Evolutionary conservation across 805 yeast species (phyloP).

Genomic region (Saturnispora gosingensis): DNA sequence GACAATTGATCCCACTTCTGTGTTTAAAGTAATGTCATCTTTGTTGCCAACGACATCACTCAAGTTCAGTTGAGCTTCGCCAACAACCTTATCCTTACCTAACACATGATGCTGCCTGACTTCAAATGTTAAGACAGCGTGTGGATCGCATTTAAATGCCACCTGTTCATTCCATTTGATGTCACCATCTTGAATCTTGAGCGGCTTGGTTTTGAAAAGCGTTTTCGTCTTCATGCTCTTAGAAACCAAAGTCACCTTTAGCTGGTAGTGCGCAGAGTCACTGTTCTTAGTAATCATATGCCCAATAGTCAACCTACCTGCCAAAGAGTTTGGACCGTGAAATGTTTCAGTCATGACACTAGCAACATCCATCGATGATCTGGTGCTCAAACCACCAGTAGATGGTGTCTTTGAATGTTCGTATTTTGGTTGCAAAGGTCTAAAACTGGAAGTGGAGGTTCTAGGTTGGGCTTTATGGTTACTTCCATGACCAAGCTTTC

Average conservation of each 20-base stretch:
- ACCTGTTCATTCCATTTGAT: slow-evolving; percentile 54
- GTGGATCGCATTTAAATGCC: slow-evolving; percentile 58
- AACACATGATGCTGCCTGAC: slow-evolving; percentile 62
- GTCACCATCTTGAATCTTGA: slow-evolving; percentile 38
- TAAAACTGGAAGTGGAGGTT: neutral
- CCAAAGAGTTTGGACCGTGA: slow-evolving; percentile 26
- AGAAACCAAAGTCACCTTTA: slow-evolving; percentile 41
- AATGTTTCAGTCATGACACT: slow-evolving; percentile 24
- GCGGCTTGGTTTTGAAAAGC: slow-evolving; percentile 53
- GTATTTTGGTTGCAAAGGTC: slow-evolving; percentile 2
- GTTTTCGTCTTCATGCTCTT: slow-evolving; percentile 37
- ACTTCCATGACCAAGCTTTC: slow-evolving; percentile 11
- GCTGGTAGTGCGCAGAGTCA: slow-evolving; percentile 29
- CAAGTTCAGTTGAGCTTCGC: neutral
- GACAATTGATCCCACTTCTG: neutral
- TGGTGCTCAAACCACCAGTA: neutral
- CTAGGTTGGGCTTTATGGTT: neutral
- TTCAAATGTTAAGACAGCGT: slow-evolving; percentile 48
- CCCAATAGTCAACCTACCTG: slow-evolving; percentile 48
- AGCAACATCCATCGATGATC: slow-evolving; percentile 19
- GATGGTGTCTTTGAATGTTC: slow-evolving; percentile 3
- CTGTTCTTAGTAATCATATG: slow-evolving; percentile 21
- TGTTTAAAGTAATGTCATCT: slow-evolving; percentile 1
- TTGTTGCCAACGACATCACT: slow-evolving; percentile 3
- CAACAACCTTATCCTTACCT: slow-evolving; percentile 41